Evolutionary conservation across 2,329 filamentous ascomycete genomes (phyloP).

Genomic region (Penicillium italicum): DNA sequence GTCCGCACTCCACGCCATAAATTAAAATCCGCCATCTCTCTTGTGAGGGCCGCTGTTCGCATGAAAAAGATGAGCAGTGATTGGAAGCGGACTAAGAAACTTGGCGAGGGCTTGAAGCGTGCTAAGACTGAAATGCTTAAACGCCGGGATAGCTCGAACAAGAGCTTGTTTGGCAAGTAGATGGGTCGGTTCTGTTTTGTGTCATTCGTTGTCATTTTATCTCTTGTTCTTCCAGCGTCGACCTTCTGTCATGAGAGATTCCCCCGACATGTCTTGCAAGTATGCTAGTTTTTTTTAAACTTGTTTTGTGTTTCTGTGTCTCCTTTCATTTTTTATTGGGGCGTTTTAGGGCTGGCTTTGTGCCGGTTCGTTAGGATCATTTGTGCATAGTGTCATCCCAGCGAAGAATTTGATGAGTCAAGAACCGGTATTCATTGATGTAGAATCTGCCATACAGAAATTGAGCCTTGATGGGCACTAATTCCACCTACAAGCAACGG

Average conservation of each 20-base stretch:
- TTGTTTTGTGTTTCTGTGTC: constrained; percentile 1
- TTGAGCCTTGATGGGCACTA: not conserved
- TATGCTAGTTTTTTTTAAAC: constrained; percentile 10
- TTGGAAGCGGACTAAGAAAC: constrained; percentile 43
- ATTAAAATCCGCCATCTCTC: constrained; percentile 41
- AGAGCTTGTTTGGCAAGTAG: constrained; percentile 18
- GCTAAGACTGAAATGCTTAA: constrained; percentile 43
- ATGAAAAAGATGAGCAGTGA: constrained; percentile 46
- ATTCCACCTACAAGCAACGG: not conserved
- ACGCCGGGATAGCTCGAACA: constrained; percentile 33
- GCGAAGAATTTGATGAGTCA: constrained; percentile 3
- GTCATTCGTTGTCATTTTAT: constrained; percentile 21
- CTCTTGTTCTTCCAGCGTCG: constrained; percentile 19
- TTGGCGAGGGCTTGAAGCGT: constrained; percentile 44
- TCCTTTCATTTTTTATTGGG: not conserved
- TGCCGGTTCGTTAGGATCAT: constrained; percentile 3
- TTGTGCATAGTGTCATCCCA: constrained; percentile 12
- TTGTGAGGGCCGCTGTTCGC: constrained; percentile 44
- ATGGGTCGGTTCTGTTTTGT: constrained; percentile 15
- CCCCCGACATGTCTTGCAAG: constrained; percentile 21
- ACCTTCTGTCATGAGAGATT: constrained; percentile 23
- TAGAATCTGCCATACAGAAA: not conserved
- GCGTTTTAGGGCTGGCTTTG: constrained; percentile 3
- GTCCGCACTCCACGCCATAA: constrained; percentile 40
- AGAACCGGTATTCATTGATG: not conserved